Evolutionary conservation across 2,329 filamentous ascomycete species (phyloP), one percentile per base, ranked within the genome.

Genomic region (Calonectria henricotiae): DNA sequence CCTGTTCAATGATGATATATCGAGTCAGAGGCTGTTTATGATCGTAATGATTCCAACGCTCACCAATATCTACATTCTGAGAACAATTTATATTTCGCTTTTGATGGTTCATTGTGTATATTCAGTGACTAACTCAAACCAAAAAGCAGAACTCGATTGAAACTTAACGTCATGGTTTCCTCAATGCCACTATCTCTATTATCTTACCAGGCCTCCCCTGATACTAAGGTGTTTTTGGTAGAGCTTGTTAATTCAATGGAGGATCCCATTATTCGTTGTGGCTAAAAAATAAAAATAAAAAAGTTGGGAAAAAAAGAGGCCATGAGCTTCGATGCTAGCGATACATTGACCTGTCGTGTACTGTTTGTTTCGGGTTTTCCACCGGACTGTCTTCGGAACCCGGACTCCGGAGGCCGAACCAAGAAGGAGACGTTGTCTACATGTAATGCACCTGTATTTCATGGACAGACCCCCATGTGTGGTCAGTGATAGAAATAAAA

Each of bases 11-110:
- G 83, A 85, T 85, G 83, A 84, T 78, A 79, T 69, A 74, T 73
- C 66, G 77, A 77, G 77, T 82, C 82, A 84, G 84, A 85, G 83
- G 84, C 84, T 85, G 84, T 85, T 85, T 85, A 85, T 85, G 84
- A 85, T 80, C 68, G 71, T 68, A 54, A 76, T 84, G 81, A 83
- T 84, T 84, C 77, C 74, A 80, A 81, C 75, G 66, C 75, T 80
- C 76, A 82, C 79, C 72, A 73, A 72, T 69, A 73, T 76, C 75
- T 76, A 76, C 68, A 62, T 74, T 62, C 70, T 70, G 68, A 68
- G 67, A 65, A 68, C 13, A 39, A 17, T 32, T 17, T 12, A 27
- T 23, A 15, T 65, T n/a, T 5, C 7, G 13, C 43, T 46, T 49
- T 60, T 30, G 12, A 23, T 49, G 30, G 20, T 23, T 41, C 30